These are phyloP conservation scores for Auricularia cornea DNA, from an alignment of 768 basidiomycete genomes.

Conservation along the genomic window DNA sequence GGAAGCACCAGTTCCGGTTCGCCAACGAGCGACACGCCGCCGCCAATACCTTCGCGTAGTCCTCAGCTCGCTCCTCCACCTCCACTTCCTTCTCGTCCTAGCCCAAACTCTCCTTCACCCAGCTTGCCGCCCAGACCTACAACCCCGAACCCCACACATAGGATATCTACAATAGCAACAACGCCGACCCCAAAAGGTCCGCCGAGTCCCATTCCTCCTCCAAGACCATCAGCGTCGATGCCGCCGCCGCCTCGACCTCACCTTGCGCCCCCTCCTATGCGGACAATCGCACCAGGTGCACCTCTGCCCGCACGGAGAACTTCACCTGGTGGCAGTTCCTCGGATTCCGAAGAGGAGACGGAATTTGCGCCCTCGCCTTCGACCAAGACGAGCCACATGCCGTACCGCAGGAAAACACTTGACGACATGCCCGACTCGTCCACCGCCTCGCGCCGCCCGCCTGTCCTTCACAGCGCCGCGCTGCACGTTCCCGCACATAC, in stretches of 20 bases:
- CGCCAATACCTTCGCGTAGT: background rate
- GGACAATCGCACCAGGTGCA: constrained; percentile 59
- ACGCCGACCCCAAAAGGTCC: background rate
- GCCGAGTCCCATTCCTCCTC: constrained; percentile 18
- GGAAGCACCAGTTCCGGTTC: constrained; percentile 10
- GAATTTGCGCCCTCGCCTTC: constrained; percentile 30
- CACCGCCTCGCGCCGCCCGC: constrained; percentile 51
- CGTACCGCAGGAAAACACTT: background rate
- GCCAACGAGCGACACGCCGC: constrained; percentile 1
- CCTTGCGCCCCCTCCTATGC: constrained; percentile 67
- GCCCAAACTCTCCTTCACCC: background rate
- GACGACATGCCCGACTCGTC: constrained; percentile 52
- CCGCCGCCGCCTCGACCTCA: constrained; percentile 18
- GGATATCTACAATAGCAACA: too few species aligned
- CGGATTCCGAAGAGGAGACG: constrained; percentile 39
- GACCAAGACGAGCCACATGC: constrained; percentile 27
- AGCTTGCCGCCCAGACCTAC: background rate
- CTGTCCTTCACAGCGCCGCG: constrained; percentile 22
- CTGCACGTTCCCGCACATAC: constrained; percentile 49
- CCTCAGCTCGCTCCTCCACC: constrained; percentile 13
- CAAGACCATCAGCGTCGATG: constrained; percentile 13
- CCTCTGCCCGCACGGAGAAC: constrained; percentile 50
- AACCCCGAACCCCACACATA: background rate
- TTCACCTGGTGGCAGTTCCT: constrained; percentile 34
- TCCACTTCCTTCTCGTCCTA: constrained; percentile 12